Conservation (phyloP, 495 filamentous ascomycete species). For the Penicillium goetzii region DNA sequence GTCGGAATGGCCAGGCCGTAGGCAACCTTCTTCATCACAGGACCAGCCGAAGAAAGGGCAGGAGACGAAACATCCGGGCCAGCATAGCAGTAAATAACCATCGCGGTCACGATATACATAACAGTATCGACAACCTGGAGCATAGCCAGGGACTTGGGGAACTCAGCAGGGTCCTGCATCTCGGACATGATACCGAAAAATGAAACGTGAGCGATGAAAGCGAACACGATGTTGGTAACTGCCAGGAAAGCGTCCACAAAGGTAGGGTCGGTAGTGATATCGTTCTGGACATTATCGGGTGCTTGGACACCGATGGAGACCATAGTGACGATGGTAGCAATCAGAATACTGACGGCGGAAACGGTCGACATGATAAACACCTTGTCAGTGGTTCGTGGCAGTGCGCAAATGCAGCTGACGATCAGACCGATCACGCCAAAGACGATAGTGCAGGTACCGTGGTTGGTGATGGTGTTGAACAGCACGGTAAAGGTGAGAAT, state of each 20-base stretch:
- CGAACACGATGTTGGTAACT: slow-evolving; percentile 75
- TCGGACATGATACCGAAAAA: slow-evolving; percentile 79
- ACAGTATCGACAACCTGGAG: slow-evolving; percentile 64
- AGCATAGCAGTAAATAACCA: slow-evolving; percentile 71
- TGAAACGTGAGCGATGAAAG: slow-evolving; percentile 66
- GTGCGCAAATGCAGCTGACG: slow-evolving; percentile 25
- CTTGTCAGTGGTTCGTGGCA: slow-evolving; percentile 22
- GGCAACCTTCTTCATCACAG: slow-evolving; percentile 66
- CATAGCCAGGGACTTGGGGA: slow-evolving; percentile 62
- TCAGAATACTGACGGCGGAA: slow-evolving; percentile 62
- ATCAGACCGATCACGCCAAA: slow-evolving; percentile 50
- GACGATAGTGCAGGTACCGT: slow-evolving; percentile 68
- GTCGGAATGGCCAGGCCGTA: slow-evolving; percentile 78
- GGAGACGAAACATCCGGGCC: slow-evolving; percentile 69
- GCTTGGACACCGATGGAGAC: slow-evolving; percentile 58
- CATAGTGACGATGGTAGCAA: slow-evolving; percentile 69
- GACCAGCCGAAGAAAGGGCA: slow-evolving; percentile 66
- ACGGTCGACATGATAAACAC: slow-evolving; percentile 39
- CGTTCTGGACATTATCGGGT: slow-evolving; percentile 25
- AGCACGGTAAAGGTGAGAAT: slow-evolving; percentile 74
- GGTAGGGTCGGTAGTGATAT: slow-evolving; percentile 25
- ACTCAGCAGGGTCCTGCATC: slow-evolving; percentile 67
- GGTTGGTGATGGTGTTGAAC: slow-evolving; percentile 65
- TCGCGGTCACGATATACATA: slow-evolving; percentile 68
- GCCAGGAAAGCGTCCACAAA: slow-evolving; percentile 54